Percentiles rank a stretch among this genome's conserved stretches.
Evolutionary conservation across 345 rosid genomes (phyloP).

Genomic region (Raphanus raphanistrum): DNA sequence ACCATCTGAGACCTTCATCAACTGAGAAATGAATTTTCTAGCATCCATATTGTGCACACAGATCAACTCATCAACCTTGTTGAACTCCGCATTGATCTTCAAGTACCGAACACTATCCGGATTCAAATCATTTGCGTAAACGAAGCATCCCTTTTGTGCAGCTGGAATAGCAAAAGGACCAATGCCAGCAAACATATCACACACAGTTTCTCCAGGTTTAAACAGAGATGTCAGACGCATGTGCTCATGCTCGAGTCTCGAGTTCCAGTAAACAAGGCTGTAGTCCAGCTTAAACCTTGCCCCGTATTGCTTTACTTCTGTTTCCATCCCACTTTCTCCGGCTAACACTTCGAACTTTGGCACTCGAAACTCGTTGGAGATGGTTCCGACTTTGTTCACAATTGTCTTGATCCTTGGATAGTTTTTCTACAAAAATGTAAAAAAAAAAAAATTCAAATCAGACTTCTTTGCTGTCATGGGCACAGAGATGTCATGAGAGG

Average conservation of each 20-base stretch:
- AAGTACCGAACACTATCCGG: slow-evolving; percentile 76
- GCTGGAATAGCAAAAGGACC: slow-evolving; percentile 98
- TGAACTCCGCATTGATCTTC: slow-evolving; percentile 79
- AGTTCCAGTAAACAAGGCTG: slow-evolving; percentile 89
- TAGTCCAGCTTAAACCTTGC: slow-evolving; percentile 91
- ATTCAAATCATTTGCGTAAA: slow-evolving; percentile 88
- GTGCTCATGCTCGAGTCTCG: slow-evolving; percentile 95
- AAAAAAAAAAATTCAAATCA: background rate
- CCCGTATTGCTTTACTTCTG: slow-evolving; percentile 93
- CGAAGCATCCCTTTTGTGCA: slow-evolving; percentile 84
- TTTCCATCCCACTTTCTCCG: slow-evolving; percentile 74
- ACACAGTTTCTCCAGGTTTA: slow-evolving; percentile 74
- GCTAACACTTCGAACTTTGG: slow-evolving; percentile 92
- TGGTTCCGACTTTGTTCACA: slow-evolving; percentile 82
- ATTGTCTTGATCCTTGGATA: slow-evolving; percentile 79
- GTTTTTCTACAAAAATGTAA: slow-evolving; percentile 62
- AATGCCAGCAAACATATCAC: slow-evolving; percentile 97
- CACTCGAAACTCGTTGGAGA: slow-evolving; percentile 87
- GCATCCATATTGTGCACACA: slow-evolving; percentile 86
- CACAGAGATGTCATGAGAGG: slow-evolving; percentile 11
- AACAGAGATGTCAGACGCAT: slow-evolving; percentile 72
- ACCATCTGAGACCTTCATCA: slow-evolving; percentile 53
- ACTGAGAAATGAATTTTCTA: slow-evolving; percentile 61
- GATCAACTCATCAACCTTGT: slow-evolving; percentile 70
- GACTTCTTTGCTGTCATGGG: slow-evolving; percentile 9